These are phyloP conservation scores for Calvatia gigantea DNA, from an alignment of 768 basidiomycete genomes.

Conservation along the genomic window DNA sequence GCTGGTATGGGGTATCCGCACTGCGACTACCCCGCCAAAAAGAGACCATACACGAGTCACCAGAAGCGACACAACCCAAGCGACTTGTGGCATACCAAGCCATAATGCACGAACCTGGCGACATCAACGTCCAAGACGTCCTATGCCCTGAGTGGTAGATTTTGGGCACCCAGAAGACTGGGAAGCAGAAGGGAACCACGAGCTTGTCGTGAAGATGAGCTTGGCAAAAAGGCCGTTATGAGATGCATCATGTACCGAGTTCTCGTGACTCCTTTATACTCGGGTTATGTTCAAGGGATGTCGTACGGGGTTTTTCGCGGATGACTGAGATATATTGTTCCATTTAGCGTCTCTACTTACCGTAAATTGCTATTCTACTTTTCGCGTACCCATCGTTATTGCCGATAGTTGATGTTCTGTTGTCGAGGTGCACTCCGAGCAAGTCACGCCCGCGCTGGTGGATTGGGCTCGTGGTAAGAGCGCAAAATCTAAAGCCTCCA, in stretches of 20 bases:
- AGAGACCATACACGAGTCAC: conserved; percentile 8
- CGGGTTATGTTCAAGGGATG: not conserved
- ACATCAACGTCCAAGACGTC: conserved; percentile 5
- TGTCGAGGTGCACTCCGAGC: not conserved
- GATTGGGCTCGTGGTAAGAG: conserved; percentile 1
- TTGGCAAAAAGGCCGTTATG: conserved; percentile 5
- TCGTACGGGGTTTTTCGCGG: not conserved
- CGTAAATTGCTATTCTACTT: no score
- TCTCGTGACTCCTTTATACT: not conserved
- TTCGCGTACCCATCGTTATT: no score
- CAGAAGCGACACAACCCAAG: not conserved
- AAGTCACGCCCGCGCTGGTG: not conserved
- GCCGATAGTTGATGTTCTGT: conserved; percentile 2
- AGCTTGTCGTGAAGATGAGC: conserved; percentile 6
- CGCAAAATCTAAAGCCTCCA: no score
- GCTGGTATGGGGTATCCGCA: conserved; percentile 3
- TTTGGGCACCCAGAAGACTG: conserved; percentile 7
- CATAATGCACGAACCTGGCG: conserved; percentile 6
- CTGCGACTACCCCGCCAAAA: conserved; percentile 1
- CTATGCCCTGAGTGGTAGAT: conserved; percentile 8
- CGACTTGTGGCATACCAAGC: conserved; percentile 3
- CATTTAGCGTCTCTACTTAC: no score
- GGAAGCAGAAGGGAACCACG: conserved; percentile 5
- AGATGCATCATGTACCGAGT: conserved; percentile 4
- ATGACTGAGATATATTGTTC: no score